Percentiles rank a stretch among this genome's conserved stretches.
These are phyloP conservation scores for Cicer pinnatifidum DNA, from an alignment of 306 rosid species.

Conservation along the genomic window DNA sequence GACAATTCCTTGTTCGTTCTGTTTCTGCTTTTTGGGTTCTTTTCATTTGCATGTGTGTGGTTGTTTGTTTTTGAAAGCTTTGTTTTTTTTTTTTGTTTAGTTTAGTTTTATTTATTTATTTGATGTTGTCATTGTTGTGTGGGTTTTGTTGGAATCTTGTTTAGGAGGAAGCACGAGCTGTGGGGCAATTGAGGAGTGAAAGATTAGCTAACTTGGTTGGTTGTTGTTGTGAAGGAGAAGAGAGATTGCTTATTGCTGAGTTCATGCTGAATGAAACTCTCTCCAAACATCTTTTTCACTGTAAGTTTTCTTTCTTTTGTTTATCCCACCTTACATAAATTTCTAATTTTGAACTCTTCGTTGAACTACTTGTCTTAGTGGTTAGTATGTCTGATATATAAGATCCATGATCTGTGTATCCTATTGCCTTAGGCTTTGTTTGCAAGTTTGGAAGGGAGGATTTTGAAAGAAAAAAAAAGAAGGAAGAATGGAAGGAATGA, in stretches of 20 bases:
- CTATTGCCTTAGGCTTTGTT: no score
- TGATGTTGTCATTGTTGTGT: background rate
- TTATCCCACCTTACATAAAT: slow-evolving; percentile 7
- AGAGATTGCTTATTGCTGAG: slow-evolving; percentile 92
- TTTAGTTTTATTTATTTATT: background rate
- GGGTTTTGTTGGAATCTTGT: slow-evolving; percentile 35
- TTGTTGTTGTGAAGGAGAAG: slow-evolving; percentile 90
- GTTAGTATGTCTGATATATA: no score
- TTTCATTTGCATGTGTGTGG: slow-evolving; percentile 32
- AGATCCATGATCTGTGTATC: no score
- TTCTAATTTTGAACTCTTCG: slow-evolving; percentile 13
- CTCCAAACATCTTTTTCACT: slow-evolving; percentile 93
- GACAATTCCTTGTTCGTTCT: slow-evolving; percentile 82
- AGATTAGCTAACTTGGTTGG: slow-evolving; percentile 88
- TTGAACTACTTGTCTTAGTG: background rate
- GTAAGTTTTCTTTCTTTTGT: slow-evolving; percentile 49
- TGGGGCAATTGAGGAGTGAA: slow-evolving; percentile 80
- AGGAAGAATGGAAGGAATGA: no score
- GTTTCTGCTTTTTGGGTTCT: slow-evolving; percentile 38
- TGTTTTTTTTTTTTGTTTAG: background rate
- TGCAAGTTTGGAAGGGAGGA: no score
- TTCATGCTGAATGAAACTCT: slow-evolving; percentile 98
- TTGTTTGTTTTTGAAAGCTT: slow-evolving; percentile 27
- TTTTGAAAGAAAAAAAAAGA: no score
- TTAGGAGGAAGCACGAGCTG: slow-evolving; percentile 90